These are phyloP conservation scores for Trebouxia gelatinosa DNA, from an alignment of 163 green algal genomes.

Conservation along the genomic window DNA sequence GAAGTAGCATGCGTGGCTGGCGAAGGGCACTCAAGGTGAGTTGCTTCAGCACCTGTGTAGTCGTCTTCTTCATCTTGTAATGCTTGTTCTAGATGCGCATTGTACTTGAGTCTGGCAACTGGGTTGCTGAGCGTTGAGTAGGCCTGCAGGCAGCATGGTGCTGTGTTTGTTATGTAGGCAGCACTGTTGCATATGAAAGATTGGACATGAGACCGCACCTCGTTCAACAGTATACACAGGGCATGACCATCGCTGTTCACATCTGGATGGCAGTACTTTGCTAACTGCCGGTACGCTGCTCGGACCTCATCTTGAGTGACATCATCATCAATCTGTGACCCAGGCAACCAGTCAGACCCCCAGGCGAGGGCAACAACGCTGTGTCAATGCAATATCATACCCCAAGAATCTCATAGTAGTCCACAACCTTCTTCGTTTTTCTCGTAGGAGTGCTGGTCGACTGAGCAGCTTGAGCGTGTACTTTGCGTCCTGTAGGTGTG, in stretches of 20 bases:
- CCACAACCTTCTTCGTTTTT: slow-evolving; percentile 44
- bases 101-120: slow-evolving; percentile 55
- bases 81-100: slow-evolving; percentile 69
- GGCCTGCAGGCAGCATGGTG: slow-evolving; percentile 30
- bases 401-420: slow-evolving; percentile 81
- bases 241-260: slow-evolving; percentile 77
- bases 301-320: slow-evolving; percentile 69
- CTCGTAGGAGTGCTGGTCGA: too few relatives aligned
- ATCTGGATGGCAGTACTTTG: slow-evolving; percentile 86
- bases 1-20: not conserved
- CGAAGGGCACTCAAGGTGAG: not conserved
- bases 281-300: slow-evolving; percentile 73
- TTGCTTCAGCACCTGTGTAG: slow-evolving; percentile 58
- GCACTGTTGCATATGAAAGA: slow-evolving; percentile 11
- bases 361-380: not conserved
- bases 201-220: slow-evolving; percentile 47
- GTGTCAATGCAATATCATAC: slow-evolving; percentile 31
- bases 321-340: slow-evolving; percentile 59
- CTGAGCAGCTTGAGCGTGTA: too few relatives aligned
- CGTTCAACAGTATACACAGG: slow-evolving; percentile 89
- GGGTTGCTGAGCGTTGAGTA: slow-evolving; percentile 55
- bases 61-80: slow-evolving; percentile 70
- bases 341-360: too few relatives aligned
- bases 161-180: not conserved
- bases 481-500: too few relatives aligned